phyloP scores from a whole-genome alignment of 176 grass and related monocot species.

The Aegilops umbellulata region DNA sequence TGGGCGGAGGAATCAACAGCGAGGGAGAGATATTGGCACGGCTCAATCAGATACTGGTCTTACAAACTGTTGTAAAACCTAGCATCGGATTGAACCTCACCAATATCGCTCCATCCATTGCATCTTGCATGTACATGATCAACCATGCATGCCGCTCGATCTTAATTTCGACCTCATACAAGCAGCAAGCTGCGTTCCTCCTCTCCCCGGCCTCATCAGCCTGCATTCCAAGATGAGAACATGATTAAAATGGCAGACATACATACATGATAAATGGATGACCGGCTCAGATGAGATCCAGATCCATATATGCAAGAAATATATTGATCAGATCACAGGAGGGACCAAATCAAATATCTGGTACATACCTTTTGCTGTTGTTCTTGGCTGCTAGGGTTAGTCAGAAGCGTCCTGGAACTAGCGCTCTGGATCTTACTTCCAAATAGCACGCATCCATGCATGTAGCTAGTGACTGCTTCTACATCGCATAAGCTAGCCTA shows the following conservation, averaged over 20 bases:
- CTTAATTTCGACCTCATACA: background rate
- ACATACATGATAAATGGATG: background rate
- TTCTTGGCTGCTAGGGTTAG: conserved; percentile 12
- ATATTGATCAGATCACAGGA: background rate
- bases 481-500: background rate
- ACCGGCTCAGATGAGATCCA: background rate
- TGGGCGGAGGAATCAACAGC: background rate
- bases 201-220: background rate
- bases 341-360: background rate
- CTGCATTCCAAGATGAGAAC: background rate
- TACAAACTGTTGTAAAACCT: conserved; percentile 28
- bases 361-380: background rate
- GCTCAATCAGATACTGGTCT: conserved; percentile 89
- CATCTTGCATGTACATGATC: background rate
- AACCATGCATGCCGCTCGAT: background rate
- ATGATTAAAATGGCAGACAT: background rate
- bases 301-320: background rate
- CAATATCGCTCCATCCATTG: conserved; percentile 85
- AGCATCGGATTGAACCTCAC: conserved; percentile 98
- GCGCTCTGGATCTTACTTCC: background rate
- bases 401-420: background rate
- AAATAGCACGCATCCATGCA: background rate
- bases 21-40: conserved; percentile 98
- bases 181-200: too few species aligned
- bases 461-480: background rate